Evolutionary conservation across 148 eudicot genomes (phyloP), one percentile per base, ranked within the genome.

Genomic region (Pharnaceum exiguum): DNA sequence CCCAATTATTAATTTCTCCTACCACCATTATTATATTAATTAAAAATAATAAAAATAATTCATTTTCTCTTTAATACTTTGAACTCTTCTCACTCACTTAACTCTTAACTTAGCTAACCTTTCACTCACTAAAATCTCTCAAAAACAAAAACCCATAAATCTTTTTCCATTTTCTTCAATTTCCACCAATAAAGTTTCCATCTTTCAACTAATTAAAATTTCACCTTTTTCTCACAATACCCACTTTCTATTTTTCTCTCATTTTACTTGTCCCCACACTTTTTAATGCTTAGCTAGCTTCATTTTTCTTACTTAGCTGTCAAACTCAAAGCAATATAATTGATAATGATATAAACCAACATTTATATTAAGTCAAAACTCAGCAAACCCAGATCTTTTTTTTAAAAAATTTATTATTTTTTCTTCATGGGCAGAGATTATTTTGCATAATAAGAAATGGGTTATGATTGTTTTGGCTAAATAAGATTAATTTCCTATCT

Each of bases 321-420:
- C 4, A 16, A 15, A 21, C n/a, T 46, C 26, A 59, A 18, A 18
- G 16, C 40, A 23, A 21, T 26, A n/a, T n/a, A n/a, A n/a, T n/a
- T n/a, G n/a, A n/a, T n/a, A n/a, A n/a, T n/a, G n/a, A n/a, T n/a
- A n/a, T n/a, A n/a, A n/a, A n/a, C n/a, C n/a, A n/a, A n/a, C n/a
- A n/a, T n/a, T n/a, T n/a, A n/a, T 27, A 39, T 2, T 51, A 51
- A 2, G 36, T 26, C 50, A 47, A 48, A 21, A 0, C 24, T 47
- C 47, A 36, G 12, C 11, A 53, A 26, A 46, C 37, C 33, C 57
- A 62, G 51, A 62, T 62, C 74, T 70, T 31, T 55, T 21, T 33
- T 64, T n/a, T n/a, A n/a, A n/a, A n/a, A n/a, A n/a, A n/a, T n/a
- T n/a, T n/a, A n/a, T n/a, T 1, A 9, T 19, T 15, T 9, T 39